phyloP scores from a whole-genome alignment of 202 grass and related monocot species.

The Eragrostis tef region DNA sequence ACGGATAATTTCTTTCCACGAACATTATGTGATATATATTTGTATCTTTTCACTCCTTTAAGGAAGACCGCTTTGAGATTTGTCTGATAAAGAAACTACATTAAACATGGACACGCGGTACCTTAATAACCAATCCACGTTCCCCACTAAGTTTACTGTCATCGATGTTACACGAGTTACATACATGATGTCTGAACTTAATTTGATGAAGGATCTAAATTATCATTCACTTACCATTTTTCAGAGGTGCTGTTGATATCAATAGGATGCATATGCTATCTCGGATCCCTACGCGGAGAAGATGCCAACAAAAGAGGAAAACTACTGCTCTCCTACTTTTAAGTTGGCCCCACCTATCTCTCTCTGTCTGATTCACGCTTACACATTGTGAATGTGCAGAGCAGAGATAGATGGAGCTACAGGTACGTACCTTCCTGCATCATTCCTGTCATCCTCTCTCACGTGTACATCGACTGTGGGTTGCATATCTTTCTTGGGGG shows the following conservation, averaged over 20 bases:
- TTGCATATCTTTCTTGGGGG: constrained; percentile 35
- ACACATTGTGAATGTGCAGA: constrained; percentile 19
- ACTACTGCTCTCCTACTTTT: background rate
- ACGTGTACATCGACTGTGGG: constrained; percentile 28
- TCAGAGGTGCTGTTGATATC: no score
- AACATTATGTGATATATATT: background rate
- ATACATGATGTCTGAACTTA: no score
- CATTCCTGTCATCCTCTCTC: constrained; percentile 19
- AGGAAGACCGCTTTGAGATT: constrained; percentile 1
- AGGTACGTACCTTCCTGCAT: background rate
- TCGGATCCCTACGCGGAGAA: constrained; percentile 27
- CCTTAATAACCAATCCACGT: no score
- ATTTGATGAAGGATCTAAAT: no score
- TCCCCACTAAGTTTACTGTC: no score
- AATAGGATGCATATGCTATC: background rate
- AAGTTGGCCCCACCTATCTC: background rate
- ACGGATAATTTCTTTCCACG: no score
- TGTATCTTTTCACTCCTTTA: background rate
- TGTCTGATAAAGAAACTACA: constrained; percentile 26
- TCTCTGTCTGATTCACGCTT: background rate
- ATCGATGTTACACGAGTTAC: no score
- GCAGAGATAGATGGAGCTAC: no score
- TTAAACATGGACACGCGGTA: background rate
- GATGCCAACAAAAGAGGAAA: constrained; percentile 12
- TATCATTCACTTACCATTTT: no score